Evolutionary conservation across 2,329 filamentous ascomycete species (phyloP).

Genomic region (Sclerotinia borealis): DNA sequence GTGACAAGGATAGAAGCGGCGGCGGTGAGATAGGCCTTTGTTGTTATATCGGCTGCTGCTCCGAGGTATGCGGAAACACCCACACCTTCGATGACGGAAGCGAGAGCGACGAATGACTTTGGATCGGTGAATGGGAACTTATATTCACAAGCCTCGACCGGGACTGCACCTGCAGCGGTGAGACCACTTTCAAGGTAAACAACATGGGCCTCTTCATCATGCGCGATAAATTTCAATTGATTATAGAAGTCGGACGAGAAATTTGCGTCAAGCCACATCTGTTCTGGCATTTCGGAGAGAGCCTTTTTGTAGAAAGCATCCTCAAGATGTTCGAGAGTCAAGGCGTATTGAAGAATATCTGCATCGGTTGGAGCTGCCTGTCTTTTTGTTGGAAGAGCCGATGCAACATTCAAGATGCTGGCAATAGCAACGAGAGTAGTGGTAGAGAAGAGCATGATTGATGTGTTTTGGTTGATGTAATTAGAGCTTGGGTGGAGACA

Average conservation of each 20-base stretch:
- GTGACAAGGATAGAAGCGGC: slow-evolving; percentile 60
- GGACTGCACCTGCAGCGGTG: slow-evolving; percentile 41
- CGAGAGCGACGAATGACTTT: slow-evolving; percentile 46
- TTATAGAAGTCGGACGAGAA: slow-evolving; percentile 47
- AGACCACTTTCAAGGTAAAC: slow-evolving; percentile 45
- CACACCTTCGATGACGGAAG: slow-evolving; percentile 50
- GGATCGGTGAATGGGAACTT: slow-evolving; percentile 45
- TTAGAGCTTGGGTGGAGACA: background rate
- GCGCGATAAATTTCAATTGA: slow-evolving; percentile 50
- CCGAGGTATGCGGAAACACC: slow-evolving; percentile 57
- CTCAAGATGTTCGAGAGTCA: slow-evolving; percentile 54
- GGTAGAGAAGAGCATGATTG: slow-evolving; percentile 28
- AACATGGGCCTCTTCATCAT: slow-evolving; percentile 54
- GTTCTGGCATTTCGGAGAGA: slow-evolving; percentile 48
- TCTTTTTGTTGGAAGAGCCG: slow-evolving; percentile 21
- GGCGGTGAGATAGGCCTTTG: slow-evolving; percentile 52
- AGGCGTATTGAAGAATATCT: slow-evolving; percentile 42
- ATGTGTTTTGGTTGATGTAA: background rate
- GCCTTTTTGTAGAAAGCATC: slow-evolving; percentile 58
- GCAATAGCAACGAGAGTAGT: slow-evolving; percentile 17
- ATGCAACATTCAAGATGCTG: slow-evolving; percentile 12
- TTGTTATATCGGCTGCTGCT: slow-evolving; percentile 52
- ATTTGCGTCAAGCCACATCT: slow-evolving; percentile 47
- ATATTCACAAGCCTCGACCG: slow-evolving; percentile 53
- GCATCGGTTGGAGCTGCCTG: slow-evolving; percentile 20